These are phyloP conservation scores for Asterionellopsis glacialis DNA, from an alignment of 108 stramenopile genomes.

Conservation along the genomic window DNA sequence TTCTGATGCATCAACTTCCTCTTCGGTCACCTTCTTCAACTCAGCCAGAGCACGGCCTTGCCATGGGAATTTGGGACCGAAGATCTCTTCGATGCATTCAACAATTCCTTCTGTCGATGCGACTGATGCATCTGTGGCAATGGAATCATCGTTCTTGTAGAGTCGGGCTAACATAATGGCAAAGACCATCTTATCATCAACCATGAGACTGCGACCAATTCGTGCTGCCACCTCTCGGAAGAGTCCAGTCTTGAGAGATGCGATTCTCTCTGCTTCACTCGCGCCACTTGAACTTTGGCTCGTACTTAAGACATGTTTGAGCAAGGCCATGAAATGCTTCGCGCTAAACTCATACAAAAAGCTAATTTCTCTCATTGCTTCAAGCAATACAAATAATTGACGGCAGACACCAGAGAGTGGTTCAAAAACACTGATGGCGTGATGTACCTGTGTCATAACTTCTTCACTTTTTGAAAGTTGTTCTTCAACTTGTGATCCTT, in stretches of 20 bases:
- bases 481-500: constrained; percentile 89
- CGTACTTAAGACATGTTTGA: constrained; percentile 61
- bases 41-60: constrained; percentile 90
- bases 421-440: constrained; percentile 77
- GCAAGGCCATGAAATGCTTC: constrained; percentile 76
- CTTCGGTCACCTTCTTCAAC: constrained; percentile 63
- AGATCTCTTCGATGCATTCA: constrained; percentile 41
- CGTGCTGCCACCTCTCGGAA: constrained; percentile 85
- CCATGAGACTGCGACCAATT: constrained; percentile 79
- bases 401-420: constrained; percentile 83
- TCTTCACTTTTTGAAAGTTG: constrained; percentile 88
- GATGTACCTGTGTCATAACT: constrained; percentile 87
- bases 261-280: constrained; percentile 40
- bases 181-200: constrained; percentile 93
- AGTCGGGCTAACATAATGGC: constrained; percentile 83
- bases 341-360: constrained; percentile 85
- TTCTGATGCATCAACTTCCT: constrained; percentile 57
- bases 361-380: constrained; percentile 64
- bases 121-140: constrained; percentile 26
- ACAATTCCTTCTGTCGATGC: constrained; percentile 48
- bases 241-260: constrained; percentile 51
- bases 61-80: constrained; percentile 78
- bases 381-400: constrained; percentile 57
- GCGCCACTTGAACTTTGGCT: constrained; percentile 16
- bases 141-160: constrained; percentile 29